Evolutionary conservation across 202 grass and related monocot species (phyloP).

Genomic region (Saccharum hybrid): DNA sequence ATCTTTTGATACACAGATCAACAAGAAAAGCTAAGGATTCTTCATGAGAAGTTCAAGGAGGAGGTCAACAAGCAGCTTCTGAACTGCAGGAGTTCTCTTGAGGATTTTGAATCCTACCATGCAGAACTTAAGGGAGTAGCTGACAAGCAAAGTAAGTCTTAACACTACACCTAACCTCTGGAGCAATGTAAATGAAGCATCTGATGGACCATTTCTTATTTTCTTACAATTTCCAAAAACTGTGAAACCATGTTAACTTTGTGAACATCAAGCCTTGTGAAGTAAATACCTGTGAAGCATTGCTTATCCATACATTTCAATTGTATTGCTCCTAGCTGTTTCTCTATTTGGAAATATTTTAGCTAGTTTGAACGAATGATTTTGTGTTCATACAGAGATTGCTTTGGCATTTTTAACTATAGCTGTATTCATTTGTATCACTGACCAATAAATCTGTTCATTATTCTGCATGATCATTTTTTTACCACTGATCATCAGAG

Average conservation of each 20-base stretch:
- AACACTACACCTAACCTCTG: background rate
- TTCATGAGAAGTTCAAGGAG: conserved; percentile 87
- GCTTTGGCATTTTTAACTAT: background rate
- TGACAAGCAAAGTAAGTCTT: conserved; percentile 4
- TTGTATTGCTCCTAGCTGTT: background rate
- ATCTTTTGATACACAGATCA: conserved; percentile 62
- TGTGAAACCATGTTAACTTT: conserved; percentile 2
- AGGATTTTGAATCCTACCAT: conserved; percentile 77
- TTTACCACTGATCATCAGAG: background rate
- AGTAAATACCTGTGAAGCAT: background rate
- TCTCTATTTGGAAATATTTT: background rate
- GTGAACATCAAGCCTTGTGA: background rate
- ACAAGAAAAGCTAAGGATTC: conserved; percentile 67
- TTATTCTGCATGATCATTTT: conserved; percentile 10
- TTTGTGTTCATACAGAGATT: background rate
- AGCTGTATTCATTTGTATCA: background rate
- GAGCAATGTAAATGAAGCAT: background rate
- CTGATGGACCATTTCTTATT: background rate
- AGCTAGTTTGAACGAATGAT: background rate
- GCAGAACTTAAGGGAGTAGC: conserved; percentile 73
- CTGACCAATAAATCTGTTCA: conserved; percentile 1
- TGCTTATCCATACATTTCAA: conserved; percentile 13
- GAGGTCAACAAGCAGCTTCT: conserved; percentile 75
- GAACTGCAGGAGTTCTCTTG: conserved; percentile 64
- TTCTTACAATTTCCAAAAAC: background rate